Evolutionary conservation across 768 basidiomycete genomes (phyloP).

Genomic region (Pleurotus cornucopiae): DNA sequence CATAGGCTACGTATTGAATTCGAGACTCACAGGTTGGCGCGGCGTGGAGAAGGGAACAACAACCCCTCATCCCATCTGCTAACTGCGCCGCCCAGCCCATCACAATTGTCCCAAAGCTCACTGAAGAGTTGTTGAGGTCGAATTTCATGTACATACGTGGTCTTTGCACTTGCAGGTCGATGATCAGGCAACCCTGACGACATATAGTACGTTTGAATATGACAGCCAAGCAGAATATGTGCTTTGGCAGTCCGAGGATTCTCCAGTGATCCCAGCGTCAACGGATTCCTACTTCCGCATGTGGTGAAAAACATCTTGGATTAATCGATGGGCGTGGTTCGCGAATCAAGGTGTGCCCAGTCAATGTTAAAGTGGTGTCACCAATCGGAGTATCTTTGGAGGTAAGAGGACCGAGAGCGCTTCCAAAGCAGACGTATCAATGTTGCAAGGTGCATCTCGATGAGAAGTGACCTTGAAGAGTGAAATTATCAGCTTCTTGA

Average conservation of each 20-base stretch:
- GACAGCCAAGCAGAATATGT: constrained; percentile 7
- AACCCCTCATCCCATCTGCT: background rate
- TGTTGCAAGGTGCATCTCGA: constrained; percentile 8
- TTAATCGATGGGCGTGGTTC: constrained; percentile 8
- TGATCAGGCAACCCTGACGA: background rate
- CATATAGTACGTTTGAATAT: constrained; percentile 4
- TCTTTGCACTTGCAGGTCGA: background rate
- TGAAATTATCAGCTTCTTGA: constrained; percentile 3
- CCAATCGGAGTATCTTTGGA: constrained; percentile 9
- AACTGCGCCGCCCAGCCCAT: too few relatives aligned
- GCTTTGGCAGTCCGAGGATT: constrained; percentile 7
- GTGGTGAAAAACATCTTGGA: constrained; percentile 4
- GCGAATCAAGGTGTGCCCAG: constrained; percentile 9
- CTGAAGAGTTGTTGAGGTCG: too few relatives aligned
- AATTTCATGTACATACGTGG: background rate
- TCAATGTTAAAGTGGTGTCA: constrained; percentile 8
- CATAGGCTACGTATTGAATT: background rate
- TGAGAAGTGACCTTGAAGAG: constrained; percentile 5
- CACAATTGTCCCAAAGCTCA: too few relatives aligned
- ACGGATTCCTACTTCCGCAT: constrained; percentile 3
- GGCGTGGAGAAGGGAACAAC: background rate
- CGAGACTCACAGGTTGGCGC: background rate
- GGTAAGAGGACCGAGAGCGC: constrained; percentile 8
- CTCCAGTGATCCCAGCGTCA: constrained; percentile 3
- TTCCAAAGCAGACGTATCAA: constrained; percentile 9